Conservation (phyloP, 2,329 filamentous ascomycete genomes). For the Fusarium xylarioides region DNA sequence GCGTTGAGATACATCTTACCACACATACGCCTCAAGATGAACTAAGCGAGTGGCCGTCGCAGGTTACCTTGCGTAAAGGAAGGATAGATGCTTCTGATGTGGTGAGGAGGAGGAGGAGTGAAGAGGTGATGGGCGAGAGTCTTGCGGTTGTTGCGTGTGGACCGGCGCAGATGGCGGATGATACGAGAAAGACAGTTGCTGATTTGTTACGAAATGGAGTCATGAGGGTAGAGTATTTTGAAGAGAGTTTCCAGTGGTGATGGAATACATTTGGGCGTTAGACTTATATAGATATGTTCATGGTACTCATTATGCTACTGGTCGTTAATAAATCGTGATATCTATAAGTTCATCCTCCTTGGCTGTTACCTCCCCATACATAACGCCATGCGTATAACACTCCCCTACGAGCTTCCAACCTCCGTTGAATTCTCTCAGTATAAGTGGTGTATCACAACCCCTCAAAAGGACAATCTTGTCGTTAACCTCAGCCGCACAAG, state of each 20-base stretch:
- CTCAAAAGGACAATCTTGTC: background rate
- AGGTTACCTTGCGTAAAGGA: slow-evolving; percentile 32
- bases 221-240: slow-evolving; percentile 51
- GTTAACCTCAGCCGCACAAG: background rate
- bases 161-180: slow-evolving; percentile 56
- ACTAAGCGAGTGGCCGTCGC: slow-evolving; percentile 15
- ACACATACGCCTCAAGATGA: slow-evolving; percentile 18
- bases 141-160: slow-evolving; percentile 57
- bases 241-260: slow-evolving; percentile 57
- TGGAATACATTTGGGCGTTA: background rate
- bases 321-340: background rate
- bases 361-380: background rate
- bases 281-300: background rate
- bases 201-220: slow-evolving; percentile 41
- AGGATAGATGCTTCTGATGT: slow-evolving; percentile 49
- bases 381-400: background rate
- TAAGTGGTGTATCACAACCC: background rate
- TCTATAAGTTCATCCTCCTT: background rate
- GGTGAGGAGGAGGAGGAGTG: slow-evolving; percentile 42
- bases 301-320: background rate
- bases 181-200: slow-evolving; percentile 50
- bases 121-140: slow-evolving; percentile 33
- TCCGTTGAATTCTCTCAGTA: rapidly evolving
- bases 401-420: background rate
- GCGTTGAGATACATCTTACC: slow-evolving; percentile 51